Base-by-base conservation (phyloP, 805 yeast genomes). In the Candida montana region DNA sequence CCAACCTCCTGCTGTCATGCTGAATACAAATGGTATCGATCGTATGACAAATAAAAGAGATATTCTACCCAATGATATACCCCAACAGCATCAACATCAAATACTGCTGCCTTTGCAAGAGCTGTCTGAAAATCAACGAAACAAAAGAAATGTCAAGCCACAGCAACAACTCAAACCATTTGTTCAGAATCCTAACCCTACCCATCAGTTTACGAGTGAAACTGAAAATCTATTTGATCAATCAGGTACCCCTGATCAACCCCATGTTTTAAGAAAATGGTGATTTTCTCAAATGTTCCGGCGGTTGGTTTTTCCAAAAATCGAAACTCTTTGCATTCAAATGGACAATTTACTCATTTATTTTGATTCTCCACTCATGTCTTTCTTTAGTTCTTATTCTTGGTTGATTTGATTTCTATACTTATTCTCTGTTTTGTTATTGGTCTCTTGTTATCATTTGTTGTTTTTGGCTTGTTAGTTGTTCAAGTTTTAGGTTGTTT, bases 1-100 rank as follows among this genome's bases (percentile, higher is more conserved):
- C 2, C 58, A 53, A 31, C 60, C 60, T 2, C 44, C 48, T 6
- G 18, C 55, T 17, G 46, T 48, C n/a, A 26, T 26, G 29, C n/a
- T 13, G 5, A 26, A 26, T 26, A 6, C n/a, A 8, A 8, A 8
- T 5, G 29, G 12, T 26, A 13, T 9, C 7, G 29, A 13, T 11
- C 29, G 29, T 9, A 13, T 8, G n/a, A 11, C 31, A n/a, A 15
- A 5, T 17, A 29, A n/a, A 11, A 29, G 19, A 29, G 18, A 29
- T n/a, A n/a, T 29, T n/a, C n/a, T n/a, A 29, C 18, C 31, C n/a
- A 16, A 29, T 16, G 6, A 7, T 6, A 9, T 9, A 9, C 24
- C 24, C 9, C 24, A 21, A 21, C 24, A 21, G 24, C 24, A 21
- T 7, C 24, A 21, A 21, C 35, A 19, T 10, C 35, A 7, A 7